Evolutionary conservation across 2,329 filamentous ascomycete genomes (phyloP).

Genomic region (Trichothecium sympodiale): DNA sequence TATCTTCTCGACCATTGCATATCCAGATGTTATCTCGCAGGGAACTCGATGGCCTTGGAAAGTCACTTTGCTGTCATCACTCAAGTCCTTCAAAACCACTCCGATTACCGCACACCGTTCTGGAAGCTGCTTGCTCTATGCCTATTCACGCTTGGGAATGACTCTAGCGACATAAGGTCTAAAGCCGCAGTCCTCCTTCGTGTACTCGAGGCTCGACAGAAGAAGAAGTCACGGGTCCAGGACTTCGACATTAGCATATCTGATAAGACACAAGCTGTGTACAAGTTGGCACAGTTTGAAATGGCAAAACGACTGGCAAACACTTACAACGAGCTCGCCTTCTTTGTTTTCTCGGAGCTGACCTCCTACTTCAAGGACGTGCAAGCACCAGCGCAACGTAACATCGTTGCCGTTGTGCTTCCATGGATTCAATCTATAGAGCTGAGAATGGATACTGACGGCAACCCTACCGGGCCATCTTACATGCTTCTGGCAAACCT

Average conservation of each 20-base stretch:
- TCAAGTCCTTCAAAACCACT: constrained; percentile 71
- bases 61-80: constrained; percentile 93
- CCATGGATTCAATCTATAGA: constrained; percentile 96
- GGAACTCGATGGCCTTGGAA: constrained; percentile 71
- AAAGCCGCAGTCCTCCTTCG: constrained; percentile 77
- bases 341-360: constrained; percentile 93
- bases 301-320: constrained; percentile 84
- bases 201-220: constrained; percentile 69
- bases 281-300: constrained; percentile 94
- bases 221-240: constrained; percentile 76
- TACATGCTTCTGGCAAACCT: constrained; percentile 93
- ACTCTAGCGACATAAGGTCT: constrained; percentile 77
- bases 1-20: constrained; percentile 85
- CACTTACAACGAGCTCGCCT: constrained; percentile 80
- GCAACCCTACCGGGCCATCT: constrained; percentile 79
- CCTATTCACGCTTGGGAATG: constrained; percentile 85
- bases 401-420: constrained; percentile 86
- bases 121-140: constrained; percentile 86
- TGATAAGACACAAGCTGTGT: constrained; percentile 95
- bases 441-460: constrained; percentile 81
- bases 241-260: constrained; percentile 98
- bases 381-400: constrained; percentile 72
- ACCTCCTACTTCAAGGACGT: constrained; percentile 86
- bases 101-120: constrained; percentile 74
- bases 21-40: constrained; percentile 77